Evolutionary conservation across 345 rosid species (phyloP), one percentile per base, ranked within the genome.

Genomic region (Bruguiera parviflora): DNA sequence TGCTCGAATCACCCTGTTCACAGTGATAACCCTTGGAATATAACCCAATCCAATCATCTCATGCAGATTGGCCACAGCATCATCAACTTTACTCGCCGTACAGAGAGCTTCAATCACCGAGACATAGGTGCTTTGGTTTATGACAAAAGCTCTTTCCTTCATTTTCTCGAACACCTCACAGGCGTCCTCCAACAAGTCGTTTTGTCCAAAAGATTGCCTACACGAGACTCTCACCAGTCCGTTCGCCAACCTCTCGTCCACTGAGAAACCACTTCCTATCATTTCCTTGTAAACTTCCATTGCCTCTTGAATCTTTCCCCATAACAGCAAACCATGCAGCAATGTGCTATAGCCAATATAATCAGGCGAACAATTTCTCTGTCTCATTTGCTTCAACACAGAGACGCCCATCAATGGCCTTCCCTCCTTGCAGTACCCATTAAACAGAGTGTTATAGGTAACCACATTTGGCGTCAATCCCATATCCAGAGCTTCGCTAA

Each of bases 371-470:
- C 86, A 85, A n/a, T 80, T 75, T 10, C 69, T 81, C 75, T 70
- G 75, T 73, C 83, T 82, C 91, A 89, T 89, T 59, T 37, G 77
- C 75, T 74, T 81, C 69, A 89, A 74, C 70, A 87, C 78, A 24
- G 65, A 43, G 22, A 89, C 27, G 4, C 95, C 94, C 43, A 77
- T 58, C 47, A 67, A 0, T 5, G 91, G 90, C 72, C 67, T 79
- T 24, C 95, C 95, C 71, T 87, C 87, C 68, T 69, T 85, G 25
- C 67, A 73, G 24, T 84, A 89, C 62, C 90, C 95, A 70, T 75
- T 68, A n/a, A 89, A 75, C 59, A 89, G 77, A 49, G 89, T 80
- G 68, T 87, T 89, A 52, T 78, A 87, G 71, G 84, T 82, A 71
- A 85, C 77, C 31, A 70, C 86, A 75, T 16, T 84, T 20, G 89